Evolutionary conservation across 345 rosid genomes (phyloP), one percentile per base, ranked within the genome.

Genomic region (Aegle marmelos): DNA sequence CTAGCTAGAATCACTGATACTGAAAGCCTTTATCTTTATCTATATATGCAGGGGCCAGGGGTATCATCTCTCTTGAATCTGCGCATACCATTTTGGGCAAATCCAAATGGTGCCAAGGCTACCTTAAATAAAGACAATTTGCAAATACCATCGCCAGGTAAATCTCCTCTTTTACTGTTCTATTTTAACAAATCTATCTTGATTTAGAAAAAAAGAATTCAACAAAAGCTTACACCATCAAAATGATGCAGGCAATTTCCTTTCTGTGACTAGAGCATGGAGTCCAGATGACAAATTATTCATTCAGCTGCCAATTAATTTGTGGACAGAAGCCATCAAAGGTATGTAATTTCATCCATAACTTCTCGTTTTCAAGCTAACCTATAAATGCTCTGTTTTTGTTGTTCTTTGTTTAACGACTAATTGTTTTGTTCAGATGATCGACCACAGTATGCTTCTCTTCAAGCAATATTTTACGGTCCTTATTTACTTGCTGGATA

Each of bases 311-410:
- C 99, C 98, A 1, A 53, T 91, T 24, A 62, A 77, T 56, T 78
- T 92, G 66, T 82, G 92, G 87, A 87, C 90, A 5, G 97, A 95
- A 76, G 89, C 87, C 68, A 89, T 92, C 48, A 79, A 93, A 89
- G 99, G 98, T 45, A 4, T 13, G 13, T 92, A 87, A 2, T n/a
- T 58, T 57, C 53, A 41, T 71, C 68, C 33, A 63, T 78, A 39
- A 4, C 34, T 5, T 33, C 0, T 41, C 17, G 1, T 3, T 17
- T 45, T 45, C 16, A 0, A 45, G 13, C 13, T 45, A 13, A 45
- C 50, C 0, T 45, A 45, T 11, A 45, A 65, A 39, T 58, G n/a
- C 10, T 3, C 37, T 63, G 27, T 41, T 71, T n/a, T n/a, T n/a
- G n/a, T n/a, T 56, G 36, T 17, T n/a, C 45, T 4, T 9, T 67